phyloP scores from a whole-genome alignment of 768 basidiomycete species.

The Lactifluus hygrophoroides region DNA sequence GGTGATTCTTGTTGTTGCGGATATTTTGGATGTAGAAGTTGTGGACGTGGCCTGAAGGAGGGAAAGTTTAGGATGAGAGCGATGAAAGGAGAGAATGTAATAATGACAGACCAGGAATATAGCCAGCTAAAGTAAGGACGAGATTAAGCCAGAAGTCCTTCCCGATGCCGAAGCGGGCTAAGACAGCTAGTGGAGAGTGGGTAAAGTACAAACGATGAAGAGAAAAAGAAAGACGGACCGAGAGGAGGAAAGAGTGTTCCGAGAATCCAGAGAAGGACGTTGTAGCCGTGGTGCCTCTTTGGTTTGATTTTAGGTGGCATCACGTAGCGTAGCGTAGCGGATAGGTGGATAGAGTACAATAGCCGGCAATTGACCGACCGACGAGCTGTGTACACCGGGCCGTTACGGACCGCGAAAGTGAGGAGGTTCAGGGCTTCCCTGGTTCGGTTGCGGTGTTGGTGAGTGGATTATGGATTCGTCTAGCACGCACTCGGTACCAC shows the following conservation, averaged over 20 bases:
- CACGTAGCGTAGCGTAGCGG: too few relatives aligned
- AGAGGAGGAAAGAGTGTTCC: conserved; percentile 91
- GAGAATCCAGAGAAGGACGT: conserved; percentile 72
- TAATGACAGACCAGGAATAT: conserved; percentile 62
- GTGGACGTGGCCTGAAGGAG: conserved; percentile 80
- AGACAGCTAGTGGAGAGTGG: conserved; percentile 57
- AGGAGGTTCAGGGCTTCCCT: not conserved
- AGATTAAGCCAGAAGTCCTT: conserved; percentile 88
- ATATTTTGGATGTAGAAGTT: conserved; percentile 97
- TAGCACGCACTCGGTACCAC: conserved; percentile 26
- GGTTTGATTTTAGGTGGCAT: conserved; percentile 38
- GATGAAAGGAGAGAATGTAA: not conserved
- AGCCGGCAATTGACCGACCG: too few relatives aligned
- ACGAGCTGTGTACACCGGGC: too few relatives aligned
- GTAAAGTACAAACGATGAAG: conserved; percentile 2
- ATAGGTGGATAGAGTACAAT: not conserved
- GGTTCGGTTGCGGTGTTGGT: not conserved
- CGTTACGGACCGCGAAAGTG: not conserved
- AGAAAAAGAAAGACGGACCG: conserved; percentile 40
- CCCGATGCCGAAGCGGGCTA: conserved; percentile 87
- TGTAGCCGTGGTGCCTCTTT: conserved; percentile 71
- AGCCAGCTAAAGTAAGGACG: conserved; percentile 81
- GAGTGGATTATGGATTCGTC: not conserved
- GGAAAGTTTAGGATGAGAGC: too few relatives aligned
- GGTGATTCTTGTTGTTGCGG: conserved; percentile 88